Base-by-base conservation (phyloP, 106 monocot genomes). In the Allium sativum region DNA sequence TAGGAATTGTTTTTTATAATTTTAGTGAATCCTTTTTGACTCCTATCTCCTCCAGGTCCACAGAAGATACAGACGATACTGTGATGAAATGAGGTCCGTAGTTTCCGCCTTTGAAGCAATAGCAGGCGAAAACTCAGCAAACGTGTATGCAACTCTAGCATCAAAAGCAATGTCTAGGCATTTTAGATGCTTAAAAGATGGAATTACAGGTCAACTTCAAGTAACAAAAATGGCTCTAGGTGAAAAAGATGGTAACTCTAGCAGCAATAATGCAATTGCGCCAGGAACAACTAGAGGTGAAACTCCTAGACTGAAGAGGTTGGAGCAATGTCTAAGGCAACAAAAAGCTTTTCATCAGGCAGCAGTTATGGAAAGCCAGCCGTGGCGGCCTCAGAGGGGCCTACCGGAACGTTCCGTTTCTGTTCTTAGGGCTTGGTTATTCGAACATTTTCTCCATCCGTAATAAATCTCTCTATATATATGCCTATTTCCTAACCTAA, bases 401-500 rank as follows among this genome's bases (percentile, higher is more conserved):
- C 69, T 93, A 10, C 89, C 93, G 0, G 89, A 93, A 41, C 70
- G 85, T 14, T 71, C 89, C 7, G 93, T 93, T 8, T 74, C 79
- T 10, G 58, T 89, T 45, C 85, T 93, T 7, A 76, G 93, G 7
- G 85, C 93, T 42, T 93, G 93, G 93, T 85, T 89, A 56, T 93
- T 93, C 65, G 93, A 93, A 53, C 93, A 93, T 54, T 93, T 93
- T 63, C 85, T 93, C 16, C 84, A 93, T 53, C 93, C 89, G 89
- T 93, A 85, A 59, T 12, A 6, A 31, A 31, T 66, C 44, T 18
- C 47, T 14, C 22, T 53, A 19, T 54, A 12, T 58, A 18, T 50
- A 12, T 50, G 3, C 48, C 31, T 31, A 31, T 31, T 31, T 31
- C 31, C 1, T 31, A 31, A 31, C 0, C 31, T 31, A 31, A 31